Evolutionary conservation across 257 asterid genomes (phyloP), one percentile per base, ranked within the genome.

Genomic region (Parsonsia alboflavescens): DNA sequence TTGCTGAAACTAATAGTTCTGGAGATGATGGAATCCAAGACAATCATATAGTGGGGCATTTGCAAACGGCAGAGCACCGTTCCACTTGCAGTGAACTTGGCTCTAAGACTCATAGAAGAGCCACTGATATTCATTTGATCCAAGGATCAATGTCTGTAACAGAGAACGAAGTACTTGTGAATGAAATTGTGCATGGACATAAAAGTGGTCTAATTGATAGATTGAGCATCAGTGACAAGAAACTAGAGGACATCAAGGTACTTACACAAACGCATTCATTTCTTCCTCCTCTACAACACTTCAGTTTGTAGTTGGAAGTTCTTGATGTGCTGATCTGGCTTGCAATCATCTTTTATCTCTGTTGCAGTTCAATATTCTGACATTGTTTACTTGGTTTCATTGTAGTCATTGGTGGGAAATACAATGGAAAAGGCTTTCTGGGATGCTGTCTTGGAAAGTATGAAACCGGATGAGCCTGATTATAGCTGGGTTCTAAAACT

Each of bases 351-450:
- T 53, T 54, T 39, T 4, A 50, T 15, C 42, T 7, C 28, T 22
- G 46, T 11, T 5, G 56, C 44, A 56, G 24, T 76, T 12, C 30
- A 52, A 33, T 62, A 48, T 80, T 30, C 24, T 28, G 28, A 22
- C 16, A 3, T 2, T 16, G 30, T 42, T 2, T 70, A 21, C 50
- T 49, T 61, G 71, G 73, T 82, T 73, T 46, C 52, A 17, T 64
- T 10, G 2, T 39, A 91, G 98, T 85, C 73, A 75, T 83, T 85
- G 73, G 69, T 91, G 22, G 87, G 80, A 75, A 90, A 86, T 71
- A 77, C 88, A 4, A 89, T 93, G 96, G 93, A 91, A 80, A 86
- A 84, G 61, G 98, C 96, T 71, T 93, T 89, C 80, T 93, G 98
- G 98, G 97, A 93, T 82, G 89, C 88, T 74, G 76, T 93, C 64